Evolutionary conservation across 2,329 filamentous ascomycete species (phyloP), one percentile per base, ranked within the genome.

Genomic region (Trichoderma arundinaceum): DNA sequence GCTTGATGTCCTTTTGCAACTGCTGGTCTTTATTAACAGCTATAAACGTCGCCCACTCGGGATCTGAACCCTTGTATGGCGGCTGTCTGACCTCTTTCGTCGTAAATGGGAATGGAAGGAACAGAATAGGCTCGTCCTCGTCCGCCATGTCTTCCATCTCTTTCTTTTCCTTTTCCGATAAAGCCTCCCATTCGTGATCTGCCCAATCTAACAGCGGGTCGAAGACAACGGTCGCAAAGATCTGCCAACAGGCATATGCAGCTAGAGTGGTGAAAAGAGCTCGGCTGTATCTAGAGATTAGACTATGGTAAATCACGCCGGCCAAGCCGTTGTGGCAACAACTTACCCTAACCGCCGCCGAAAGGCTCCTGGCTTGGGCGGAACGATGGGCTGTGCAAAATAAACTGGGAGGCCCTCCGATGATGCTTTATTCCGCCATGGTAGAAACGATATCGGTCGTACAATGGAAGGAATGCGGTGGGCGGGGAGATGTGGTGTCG

Each of bases 81-180:
- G 76, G 72, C 35, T 82, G 80, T 15, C 80, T 76, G 17, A 86
- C 75, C 65, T 79, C 69, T 57, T 80, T 81, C 0, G 81, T 85
- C 2, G 85, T 87, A 49, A 86, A 86, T 3, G 87, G 86, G 60
- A 90, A 83, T 0, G 88, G 86, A 7, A 91, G 82, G 67, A 90
- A 90, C 5, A 82, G 19, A 13, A 83, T 69, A 1, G 82, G 75
- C 17, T 82, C 79, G 13, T 79, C 77, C 3, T 82, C 78, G 2
- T 81, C 79, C 1, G 80, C 77, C 13, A 79, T 74, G 6, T 79
- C 75, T 46, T 79, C 74, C 41, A 79, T 69, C 54, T 77, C 77
- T 64, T 77, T 73, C 67, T 77, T 80, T 70, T 83, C 82, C 51
- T 82, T 77, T 22, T 80, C 77, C 1, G 78, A 78, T 57, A 82